Conservation (phyloP, 140 eudicot species). For the Senecio squalidus region DNA sequence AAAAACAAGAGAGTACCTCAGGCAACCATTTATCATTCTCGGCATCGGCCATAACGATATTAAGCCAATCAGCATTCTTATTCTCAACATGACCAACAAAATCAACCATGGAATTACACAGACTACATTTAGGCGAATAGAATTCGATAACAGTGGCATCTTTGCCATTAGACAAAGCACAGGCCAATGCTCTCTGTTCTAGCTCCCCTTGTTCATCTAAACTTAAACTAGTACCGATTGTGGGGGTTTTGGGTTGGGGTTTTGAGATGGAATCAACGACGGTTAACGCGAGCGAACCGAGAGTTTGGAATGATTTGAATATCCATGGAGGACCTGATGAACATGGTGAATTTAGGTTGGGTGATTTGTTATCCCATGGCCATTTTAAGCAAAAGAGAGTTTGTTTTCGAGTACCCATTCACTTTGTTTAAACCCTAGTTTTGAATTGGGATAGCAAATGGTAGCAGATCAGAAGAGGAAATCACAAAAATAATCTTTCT, state of each 20-base stretch:
- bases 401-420: constrained; percentile 31
- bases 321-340: constrained; percentile 68
- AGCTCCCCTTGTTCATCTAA: constrained; percentile 69
- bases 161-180: constrained; percentile 63
- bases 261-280: constrained; percentile 36
- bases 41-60: constrained; percentile 95
- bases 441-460: not conserved
- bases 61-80: constrained; percentile 77
- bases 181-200: constrained; percentile 88
- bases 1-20: constrained; percentile 74
- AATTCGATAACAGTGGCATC: constrained; percentile 81
- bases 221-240: constrained; percentile 23
- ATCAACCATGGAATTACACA: constrained; percentile 67
- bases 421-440: not conserved
- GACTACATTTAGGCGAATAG: constrained; percentile 81
- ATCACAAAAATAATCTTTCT: too few relatives aligned
- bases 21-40: constrained; percentile 88
- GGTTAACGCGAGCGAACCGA: constrained; percentile 36
- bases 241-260: constrained; percentile 19
- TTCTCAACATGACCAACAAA: constrained; percentile 77
- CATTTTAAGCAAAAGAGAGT: constrained; percentile 69
- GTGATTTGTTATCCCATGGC: constrained; percentile 67
- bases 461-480: not conserved
- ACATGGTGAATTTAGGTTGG: constrained; percentile 31
- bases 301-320: constrained; percentile 58